Evolutionary conservation across 441 rosid genomes (phyloP).

Genomic region (Gossypium davidsonii): DNA sequence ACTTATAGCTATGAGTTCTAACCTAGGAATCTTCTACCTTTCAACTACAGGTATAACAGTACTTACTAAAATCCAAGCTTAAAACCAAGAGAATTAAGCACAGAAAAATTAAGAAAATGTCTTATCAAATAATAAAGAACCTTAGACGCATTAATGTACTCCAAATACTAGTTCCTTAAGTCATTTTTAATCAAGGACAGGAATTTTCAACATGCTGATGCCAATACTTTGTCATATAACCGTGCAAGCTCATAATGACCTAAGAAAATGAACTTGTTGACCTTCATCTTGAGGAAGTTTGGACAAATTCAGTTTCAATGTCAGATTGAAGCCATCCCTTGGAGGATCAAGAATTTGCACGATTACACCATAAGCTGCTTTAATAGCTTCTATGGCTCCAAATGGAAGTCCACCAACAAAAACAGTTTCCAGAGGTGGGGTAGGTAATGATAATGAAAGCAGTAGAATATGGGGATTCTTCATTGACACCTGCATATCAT

Average conservation of each 20-base stretch:
- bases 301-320: conserved; percentile 73
- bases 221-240: conserved; percentile 16
- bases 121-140: neutral
- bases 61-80: neutral
- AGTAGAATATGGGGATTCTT: conserved; percentile 65
- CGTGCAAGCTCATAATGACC: conserved; percentile 41
- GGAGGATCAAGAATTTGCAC: conserved; percentile 97
- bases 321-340: conserved; percentile 86
- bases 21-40: neutral
- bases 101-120: neutral
- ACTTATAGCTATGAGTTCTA: neutral
- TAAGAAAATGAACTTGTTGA: conserved; percentile 39
- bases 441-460: conserved; percentile 78
- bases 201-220: conserved; percentile 5
- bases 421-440: conserved; percentile 74
- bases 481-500: conserved; percentile 52
- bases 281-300: conserved; percentile 91
- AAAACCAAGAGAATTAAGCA: neutral
- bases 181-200: neutral
- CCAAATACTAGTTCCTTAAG: neutral
- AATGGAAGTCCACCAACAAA: conserved; percentile 77
- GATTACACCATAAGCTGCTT: conserved; percentile 59
- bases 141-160: neutral
- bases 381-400: conserved; percentile 90
- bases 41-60: neutral